These are phyloP conservation scores for Luvunga scandens DNA, from an alignment of 345 rosid genomes.

Conservation along the genomic window DNA sequence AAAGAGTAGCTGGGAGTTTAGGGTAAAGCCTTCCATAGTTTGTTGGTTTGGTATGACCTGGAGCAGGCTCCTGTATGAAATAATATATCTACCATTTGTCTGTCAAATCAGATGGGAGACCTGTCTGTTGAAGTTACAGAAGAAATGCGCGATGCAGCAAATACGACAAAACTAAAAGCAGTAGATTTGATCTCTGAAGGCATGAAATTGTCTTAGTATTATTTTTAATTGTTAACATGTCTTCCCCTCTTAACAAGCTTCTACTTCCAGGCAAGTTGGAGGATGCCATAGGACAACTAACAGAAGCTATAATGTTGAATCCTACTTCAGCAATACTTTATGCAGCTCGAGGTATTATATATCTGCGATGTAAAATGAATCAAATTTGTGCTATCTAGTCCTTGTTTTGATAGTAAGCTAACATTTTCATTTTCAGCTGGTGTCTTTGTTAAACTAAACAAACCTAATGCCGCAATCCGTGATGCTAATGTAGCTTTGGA, in stretches of 20 bases:
- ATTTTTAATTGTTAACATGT: neutral
- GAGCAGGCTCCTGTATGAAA: neutral
- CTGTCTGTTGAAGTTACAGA: slow-evolving; percentile 63
- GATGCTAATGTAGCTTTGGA: slow-evolving; percentile 74
- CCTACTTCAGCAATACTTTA: slow-evolving; percentile 76
- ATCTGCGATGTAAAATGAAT: neutral
- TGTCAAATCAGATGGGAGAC: slow-evolving; percentile 66
- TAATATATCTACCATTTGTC: slow-evolving; percentile 4
- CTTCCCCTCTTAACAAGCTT: slow-evolving; percentile 7
- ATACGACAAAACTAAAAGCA: slow-evolving; percentile 53
- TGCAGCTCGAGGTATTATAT: slow-evolving; percentile 65
- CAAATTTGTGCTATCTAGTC: neutral
- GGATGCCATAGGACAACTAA: slow-evolving; percentile 56
- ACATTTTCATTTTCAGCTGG: slow-evolving; percentile 45
- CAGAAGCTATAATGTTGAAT: slow-evolving; percentile 70
- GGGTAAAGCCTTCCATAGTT: neutral
- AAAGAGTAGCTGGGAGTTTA: neutral
- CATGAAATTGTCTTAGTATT: slow-evolving; percentile 10
- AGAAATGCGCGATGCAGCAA: slow-evolving; percentile 71
- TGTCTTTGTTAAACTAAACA: slow-evolving; percentile 55
- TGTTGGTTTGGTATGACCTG: slow-evolving; percentile 11
- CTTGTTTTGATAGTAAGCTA: neutral
- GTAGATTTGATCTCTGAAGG: slow-evolving; percentile 65
- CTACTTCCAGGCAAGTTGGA: slow-evolving; percentile 50
- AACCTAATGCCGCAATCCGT: slow-evolving; percentile 79